Base-by-base conservation (phyloP, 176 grass and related monocot species). In the Aegilops tauschii region DNA sequence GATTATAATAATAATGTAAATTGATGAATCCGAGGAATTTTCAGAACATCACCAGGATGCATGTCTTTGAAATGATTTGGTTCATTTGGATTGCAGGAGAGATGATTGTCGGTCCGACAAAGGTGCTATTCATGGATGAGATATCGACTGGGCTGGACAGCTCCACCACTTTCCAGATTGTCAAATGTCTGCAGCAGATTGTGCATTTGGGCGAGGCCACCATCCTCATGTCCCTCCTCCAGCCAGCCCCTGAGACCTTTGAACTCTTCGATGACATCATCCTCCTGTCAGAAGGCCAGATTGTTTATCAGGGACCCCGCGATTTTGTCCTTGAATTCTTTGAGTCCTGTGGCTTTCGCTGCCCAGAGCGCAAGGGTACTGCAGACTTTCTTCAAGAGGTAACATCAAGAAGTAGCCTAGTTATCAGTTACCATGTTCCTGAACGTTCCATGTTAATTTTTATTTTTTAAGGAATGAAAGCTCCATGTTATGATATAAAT, bases 331-430 rank as follows among this genome's bases (percentile, higher is more conserved):
- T 99, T 9, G 90, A 96, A 5, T 96, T 93, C 85, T 99, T 99
- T 52, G 89, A 96, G 44, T 90, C 89, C 30, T 93, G 90, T 2
- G 94, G 94, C 70, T 99, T 99, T 63, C 47, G 73, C 42, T 96
- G 97, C 72, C 97, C 97, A 6, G 92, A 93, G 72, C 89, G 97
- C 70, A 99, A 99, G 88, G 97, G 97, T 23, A 93, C 97, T 72
- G 97, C 97, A 79, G 97, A 99, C n/a, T 99, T 99, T 86, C 89
- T 99, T 87, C 97, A 99, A 78, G 94, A 99, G 97, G 95, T 98
- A 79, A 59, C 37, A 85, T 39, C 80, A 21, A 31, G 1, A 10
- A 49, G 2, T 77, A 40, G 28, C 80, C 63, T 89, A 82, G 12
- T 69, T 45, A 47, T 45, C 44, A 12, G 44, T 12, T 45, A 45